These are phyloP conservation scores for Fusarium drepaniforme DNA, from an alignment of 2,329 filamentous ascomycete species.

Conservation along the genomic window DNA sequence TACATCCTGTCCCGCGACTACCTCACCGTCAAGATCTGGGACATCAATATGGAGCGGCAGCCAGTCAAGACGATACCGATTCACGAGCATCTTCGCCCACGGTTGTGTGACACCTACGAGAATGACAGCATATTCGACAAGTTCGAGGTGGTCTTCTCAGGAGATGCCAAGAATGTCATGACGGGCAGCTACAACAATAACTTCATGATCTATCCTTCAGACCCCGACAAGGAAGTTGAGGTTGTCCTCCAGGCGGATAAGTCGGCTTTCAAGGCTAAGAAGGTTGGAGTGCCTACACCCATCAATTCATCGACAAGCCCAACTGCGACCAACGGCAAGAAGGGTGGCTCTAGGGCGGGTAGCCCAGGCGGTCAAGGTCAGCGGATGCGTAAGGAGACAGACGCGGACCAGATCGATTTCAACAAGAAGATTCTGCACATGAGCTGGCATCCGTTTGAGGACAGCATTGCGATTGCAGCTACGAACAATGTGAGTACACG, in stretches of 20 bases:
- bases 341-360: slow-evolving; percentile 86
- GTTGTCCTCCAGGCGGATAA: slow-evolving; percentile 98
- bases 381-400: slow-evolving; percentile 98
- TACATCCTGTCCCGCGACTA: slow-evolving; percentile 99
- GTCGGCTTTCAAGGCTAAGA: slow-evolving; percentile 99
- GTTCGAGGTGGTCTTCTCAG: slow-evolving; percentile 98
- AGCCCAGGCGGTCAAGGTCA: slow-evolving; percentile 88
- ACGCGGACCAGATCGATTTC: slow-evolving; percentile 99
- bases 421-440: slow-evolving; percentile 99
- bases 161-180: slow-evolving; percentile 99
- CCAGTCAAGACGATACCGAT: slow-evolving; percentile 99
- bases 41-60: slow-evolving; percentile 98
- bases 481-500: slow-evolving; percentile 92
- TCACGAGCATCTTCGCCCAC: slow-evolving; percentile 93
- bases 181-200: slow-evolving; percentile 99
- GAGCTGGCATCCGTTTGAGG: slow-evolving; percentile 99
- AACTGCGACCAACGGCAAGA: slow-evolving; percentile 81
- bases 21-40: slow-evolving; percentile 99
- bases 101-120: slow-evolving; percentile 97
- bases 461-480: slow-evolving; percentile 98
- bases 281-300: slow-evolving; percentile 96
- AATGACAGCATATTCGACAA: slow-evolving; percentile 99
- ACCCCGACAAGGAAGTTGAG: slow-evolving; percentile 95
- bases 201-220: slow-evolving; percentile 99
- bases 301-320: slow-evolving; percentile 88